Percentiles rank a stretch among this genome's conserved stretches.
These are phyloP conservation scores for Lodderomyces theae DNA, from an alignment of 1,139 yeast species.

Conservation along the genomic window DNA sequence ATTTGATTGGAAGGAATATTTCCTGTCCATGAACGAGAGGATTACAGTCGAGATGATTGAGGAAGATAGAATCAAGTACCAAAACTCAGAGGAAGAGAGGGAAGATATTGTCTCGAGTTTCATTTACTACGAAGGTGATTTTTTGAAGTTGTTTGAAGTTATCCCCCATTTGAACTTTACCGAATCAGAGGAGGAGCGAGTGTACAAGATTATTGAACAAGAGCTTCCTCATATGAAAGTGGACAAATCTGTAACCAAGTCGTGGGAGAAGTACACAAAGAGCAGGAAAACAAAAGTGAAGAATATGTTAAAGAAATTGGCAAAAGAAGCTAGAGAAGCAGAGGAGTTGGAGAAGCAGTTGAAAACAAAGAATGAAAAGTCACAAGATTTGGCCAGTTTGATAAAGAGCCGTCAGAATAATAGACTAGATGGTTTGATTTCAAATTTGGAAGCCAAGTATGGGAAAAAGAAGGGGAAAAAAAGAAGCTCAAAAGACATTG, in stretches of 20 bases:
- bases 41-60: slow-evolving; percentile 74
- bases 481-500: slow-evolving; percentile 27
- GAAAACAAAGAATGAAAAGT: slow-evolving; percentile 28
- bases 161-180: slow-evolving; percentile 74
- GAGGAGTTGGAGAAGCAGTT: slow-evolving; percentile 52
- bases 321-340: slow-evolving; percentile 68
- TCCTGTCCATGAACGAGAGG: slow-evolving; percentile 54
- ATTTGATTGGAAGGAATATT: slow-evolving; percentile 65
- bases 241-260: slow-evolving; percentile 27
- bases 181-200: slow-evolving; percentile 59
- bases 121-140: slow-evolving; percentile 63
- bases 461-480: slow-evolving; percentile 36
- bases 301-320: slow-evolving; percentile 45
- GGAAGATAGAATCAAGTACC: slow-evolving; percentile 64
- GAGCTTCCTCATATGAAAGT: slow-evolving; percentile 37
- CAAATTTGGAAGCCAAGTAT: slow-evolving; percentile 56
- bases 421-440: slow-evolving; percentile 49
- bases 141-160: slow-evolving; percentile 64
- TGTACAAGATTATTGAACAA: slow-evolving; percentile 49
- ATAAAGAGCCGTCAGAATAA: slow-evolving; percentile 45
- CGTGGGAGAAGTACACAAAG: slow-evolving; percentile 56
- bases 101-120: slow-evolving; percentile 63
- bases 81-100: slow-evolving; percentile 63
- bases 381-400: slow-evolving; percentile 48
- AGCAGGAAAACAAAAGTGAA: slow-evolving; percentile 45